These are phyloP conservation scores for Corynascus novoguineensis DNA, from an alignment of 495 filamentous ascomycete species.

Conservation along the genomic window DNA sequence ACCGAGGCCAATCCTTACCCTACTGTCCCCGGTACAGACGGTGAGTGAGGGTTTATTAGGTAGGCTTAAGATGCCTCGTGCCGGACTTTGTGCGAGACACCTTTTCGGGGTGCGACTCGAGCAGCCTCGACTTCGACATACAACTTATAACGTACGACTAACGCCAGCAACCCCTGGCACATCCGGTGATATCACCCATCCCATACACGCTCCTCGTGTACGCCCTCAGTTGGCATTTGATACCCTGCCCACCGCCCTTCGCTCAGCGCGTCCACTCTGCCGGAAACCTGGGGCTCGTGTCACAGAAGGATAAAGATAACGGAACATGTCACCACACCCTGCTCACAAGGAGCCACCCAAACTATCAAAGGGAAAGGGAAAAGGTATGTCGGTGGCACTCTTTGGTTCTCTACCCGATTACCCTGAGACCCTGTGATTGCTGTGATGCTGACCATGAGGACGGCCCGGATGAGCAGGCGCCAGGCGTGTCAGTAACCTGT, in stretches of 20 bases:
- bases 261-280: not conserved
- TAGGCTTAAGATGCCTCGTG: not conserved
- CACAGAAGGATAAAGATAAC: not conserved
- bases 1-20: conserved; percentile 6
- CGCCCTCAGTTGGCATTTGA: not conserved
- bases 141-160: not conserved
- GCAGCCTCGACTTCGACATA: not conserved
- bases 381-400: not conserved
- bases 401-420: not conserved
- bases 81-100: not conserved
- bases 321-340: conserved; percentile 18
- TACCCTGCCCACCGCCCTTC: not conserved
- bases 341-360: conserved; percentile 27
- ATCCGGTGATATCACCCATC: not conserved
- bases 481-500: conserved; percentile 66
- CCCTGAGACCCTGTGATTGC: not conserved
- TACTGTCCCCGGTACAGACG: not conserved
- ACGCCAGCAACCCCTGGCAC: not conserved
- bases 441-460: not conserved
- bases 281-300: not conserved
- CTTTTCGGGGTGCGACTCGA: not conserved
- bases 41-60: not conserved
- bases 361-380: conserved; percentile 34
- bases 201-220: too few species aligned
- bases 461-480: conserved; percentile 40